Percentiles rank a stretch among this genome's conserved stretches.
Evolutionary conservation across 176 grass and related monocot species (phyloP).

Genomic region (Musa troglodytarum): DNA sequence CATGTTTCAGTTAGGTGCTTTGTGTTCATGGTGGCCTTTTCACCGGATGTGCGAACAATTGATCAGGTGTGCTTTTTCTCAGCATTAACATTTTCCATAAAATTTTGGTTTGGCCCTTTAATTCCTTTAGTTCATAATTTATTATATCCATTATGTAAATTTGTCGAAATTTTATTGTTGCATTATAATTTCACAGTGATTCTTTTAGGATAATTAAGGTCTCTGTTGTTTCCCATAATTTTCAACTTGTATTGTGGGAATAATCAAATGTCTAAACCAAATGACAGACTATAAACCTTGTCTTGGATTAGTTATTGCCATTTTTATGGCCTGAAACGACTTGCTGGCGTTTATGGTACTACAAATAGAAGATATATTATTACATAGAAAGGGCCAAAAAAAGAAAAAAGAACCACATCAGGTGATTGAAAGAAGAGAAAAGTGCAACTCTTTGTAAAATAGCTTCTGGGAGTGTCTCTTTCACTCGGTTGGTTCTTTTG

Average conservation of each 20-base stretch:
- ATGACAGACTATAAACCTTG: neutral
- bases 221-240: neutral
- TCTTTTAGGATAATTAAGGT: neutral
- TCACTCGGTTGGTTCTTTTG: too few relatives aligned
- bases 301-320: neutral
- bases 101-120: neutral
- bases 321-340: neutral
- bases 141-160: too few relatives aligned
- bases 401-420: neutral
- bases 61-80: constrained; percentile 57
- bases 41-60: constrained; percentile 84
- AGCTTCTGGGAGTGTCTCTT: neutral
- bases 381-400: neutral
- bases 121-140: neutral
- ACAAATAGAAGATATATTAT: neutral
- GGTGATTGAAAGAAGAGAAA: neutral
- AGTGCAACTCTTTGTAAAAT: neutral
- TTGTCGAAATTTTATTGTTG: neutral
- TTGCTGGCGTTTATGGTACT: neutral
- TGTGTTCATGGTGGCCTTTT: constrained; percentile 96
- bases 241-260: neutral
- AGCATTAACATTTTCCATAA: neutral
- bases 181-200: neutral
- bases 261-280: neutral
- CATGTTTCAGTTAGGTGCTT: constrained; percentile 59